A percentile compares a stretch with the other conserved stretches of the same genome.
Conservation (phyloP, 2,329 filamentous ascomycete species). For the Trichoderma breve region DNA sequence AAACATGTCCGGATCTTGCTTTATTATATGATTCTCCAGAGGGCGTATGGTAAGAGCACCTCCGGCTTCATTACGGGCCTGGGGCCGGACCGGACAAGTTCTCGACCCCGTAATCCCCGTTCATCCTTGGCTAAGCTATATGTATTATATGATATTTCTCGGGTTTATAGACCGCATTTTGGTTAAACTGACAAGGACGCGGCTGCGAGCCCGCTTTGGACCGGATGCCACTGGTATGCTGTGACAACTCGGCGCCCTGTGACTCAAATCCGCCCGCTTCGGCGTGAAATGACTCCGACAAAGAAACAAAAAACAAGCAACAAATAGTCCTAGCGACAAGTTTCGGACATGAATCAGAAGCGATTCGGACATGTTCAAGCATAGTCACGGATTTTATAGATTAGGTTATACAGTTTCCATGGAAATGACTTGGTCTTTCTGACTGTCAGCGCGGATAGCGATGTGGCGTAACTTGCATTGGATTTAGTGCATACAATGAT, state of each 20-base stretch:
- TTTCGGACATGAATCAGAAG: not conserved
- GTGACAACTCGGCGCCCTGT: not conserved
- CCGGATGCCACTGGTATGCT: not conserved
- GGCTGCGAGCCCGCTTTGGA: not conserved
- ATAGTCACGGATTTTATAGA: not conserved
- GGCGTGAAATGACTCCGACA: not conserved
- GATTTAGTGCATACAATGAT: not conserved
- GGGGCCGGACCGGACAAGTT: not conserved
- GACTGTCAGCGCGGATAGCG: not conserved
- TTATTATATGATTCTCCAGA: not conserved
- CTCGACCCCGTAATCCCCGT: not conserved
- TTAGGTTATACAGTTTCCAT: not conserved
- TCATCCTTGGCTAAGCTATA: not conserved
- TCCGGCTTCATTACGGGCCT: not conserved
- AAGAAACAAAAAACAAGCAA: not conserved
- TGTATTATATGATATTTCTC: not conserved
- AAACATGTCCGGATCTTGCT: not conserved
- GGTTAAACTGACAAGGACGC: not conserved
- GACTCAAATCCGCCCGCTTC: not conserved
- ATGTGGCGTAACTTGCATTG: not conserved
- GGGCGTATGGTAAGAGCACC: not conserved
- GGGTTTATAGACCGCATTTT: not conserved
- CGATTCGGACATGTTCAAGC: not conserved
- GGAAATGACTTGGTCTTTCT: not conserved
- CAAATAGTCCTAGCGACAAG: not conserved